Evolutionary conservation across 225 moss, liverwort and hornwort species (phyloP), one percentile per base, ranked within the genome.

Genomic region (Climacium dendroides): DNA sequence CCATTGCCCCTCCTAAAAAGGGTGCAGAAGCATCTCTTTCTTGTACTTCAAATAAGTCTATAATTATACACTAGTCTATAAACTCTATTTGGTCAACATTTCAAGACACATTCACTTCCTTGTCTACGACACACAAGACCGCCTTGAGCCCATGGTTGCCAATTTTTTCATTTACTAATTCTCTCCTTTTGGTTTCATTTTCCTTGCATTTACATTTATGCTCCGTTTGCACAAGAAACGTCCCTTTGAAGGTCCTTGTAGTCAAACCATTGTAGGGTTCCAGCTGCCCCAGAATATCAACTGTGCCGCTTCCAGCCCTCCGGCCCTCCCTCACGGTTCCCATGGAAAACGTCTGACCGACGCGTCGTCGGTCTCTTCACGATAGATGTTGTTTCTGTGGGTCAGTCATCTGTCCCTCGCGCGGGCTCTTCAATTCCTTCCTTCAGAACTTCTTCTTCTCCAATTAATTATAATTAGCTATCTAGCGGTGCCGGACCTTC

Each of bases 1-100:
- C 1, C 0, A 0, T 14, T 76, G 3, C 5, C 22, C 13, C 4
- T 34, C 20, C 34, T 32, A 3, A 8, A 22, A 74, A 34, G 1
- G 14, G 1, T 23, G 23, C 35, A 32, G 9, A 53, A 24, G 22
- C 23, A 35, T 76, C 53, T 53, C 23, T 35, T 13, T 3, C 5
- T 2, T 35, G 53, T 0, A 0, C 30, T 3, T 76, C 23, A 9
- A 35, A 24, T 35, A 35, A 45, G 45, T 45, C 35, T 23, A 53
- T n/a, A n/a, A n/a, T 22, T 8, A 2, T 23, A 76, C 53, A 76
- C 24, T 2, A 53, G 9, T 35, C 23, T 53, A 23, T 53, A 5
- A 15, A 53, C 50, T 35, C 53, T 23, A 35, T 35, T 35, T 3
- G 3, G 2, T 53, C 75, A 8, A 76, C 3, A 1, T 9, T 53